Evolutionary conservation across 2,329 filamentous ascomycete species (phyloP).

Genomic region (Elsinoe batatas): DNA sequence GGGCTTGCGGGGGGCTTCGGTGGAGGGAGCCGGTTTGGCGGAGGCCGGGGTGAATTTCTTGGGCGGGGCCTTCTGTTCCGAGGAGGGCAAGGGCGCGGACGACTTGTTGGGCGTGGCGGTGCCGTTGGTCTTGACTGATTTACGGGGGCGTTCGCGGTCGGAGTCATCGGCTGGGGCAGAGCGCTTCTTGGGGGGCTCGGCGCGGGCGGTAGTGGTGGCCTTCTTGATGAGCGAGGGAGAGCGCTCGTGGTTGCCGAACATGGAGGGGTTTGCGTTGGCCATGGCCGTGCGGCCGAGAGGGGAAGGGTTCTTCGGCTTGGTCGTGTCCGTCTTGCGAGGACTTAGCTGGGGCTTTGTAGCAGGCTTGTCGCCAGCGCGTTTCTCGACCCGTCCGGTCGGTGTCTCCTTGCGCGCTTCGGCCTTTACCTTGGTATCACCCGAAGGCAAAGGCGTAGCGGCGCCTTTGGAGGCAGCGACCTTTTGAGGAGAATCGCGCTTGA

Average conservation of each 20-base stretch:
- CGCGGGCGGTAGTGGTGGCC: constrained; percentile 22
- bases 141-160: constrained; percentile 12
- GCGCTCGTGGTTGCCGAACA: constrained; percentile 9
- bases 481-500: constrained; percentile 8
- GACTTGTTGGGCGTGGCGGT: background rate
- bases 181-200: background rate
- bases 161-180: background rate
- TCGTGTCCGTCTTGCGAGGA: constrained; percentile 36
- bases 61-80: background rate
- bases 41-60: background rate
- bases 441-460: constrained; percentile 12
- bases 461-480: constrained; percentile 1
- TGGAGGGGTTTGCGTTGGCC: constrained; percentile 27
- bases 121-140: background rate
- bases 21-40: background rate
- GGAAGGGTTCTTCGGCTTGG: constrained; percentile 51
- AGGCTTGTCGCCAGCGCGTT: constrained; percentile 8
- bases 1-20: constrained; percentile 18
- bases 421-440: constrained; percentile 13
- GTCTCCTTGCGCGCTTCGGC: constrained; percentile 21
- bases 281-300: constrained; percentile 44
- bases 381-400: constrained; percentile 20
- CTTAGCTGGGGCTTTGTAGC: constrained; percentile 27
- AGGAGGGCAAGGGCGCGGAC: background rate
- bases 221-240: constrained; percentile 21